Percentiles rank a stretch among this genome's conserved stretches.
Evolutionary conservation across 176 grass and related monocot species (phyloP).

Genomic region (Phragmites australis): DNA sequence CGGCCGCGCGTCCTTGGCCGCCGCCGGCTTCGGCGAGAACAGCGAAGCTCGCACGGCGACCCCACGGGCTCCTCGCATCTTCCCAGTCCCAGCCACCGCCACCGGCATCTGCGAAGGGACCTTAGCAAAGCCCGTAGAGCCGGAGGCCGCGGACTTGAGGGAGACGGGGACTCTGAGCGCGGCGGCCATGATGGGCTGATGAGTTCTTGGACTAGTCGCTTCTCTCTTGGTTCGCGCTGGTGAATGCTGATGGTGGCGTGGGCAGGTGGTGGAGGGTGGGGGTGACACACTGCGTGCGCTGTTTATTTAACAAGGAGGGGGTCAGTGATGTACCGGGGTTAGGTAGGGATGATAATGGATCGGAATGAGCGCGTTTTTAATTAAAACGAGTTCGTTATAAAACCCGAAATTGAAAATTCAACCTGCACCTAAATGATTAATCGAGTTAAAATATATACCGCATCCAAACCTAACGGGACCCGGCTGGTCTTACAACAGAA

Average conservation of each 20-base stretch:
- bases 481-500: no score
- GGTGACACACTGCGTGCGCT: not conserved
- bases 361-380: no score
- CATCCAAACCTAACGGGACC: no score
- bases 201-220: not conserved
- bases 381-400: no score
- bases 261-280: not conserved
- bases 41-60: conserved; percentile 47
- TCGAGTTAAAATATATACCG: no score
- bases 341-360: no score
- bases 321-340: no score
- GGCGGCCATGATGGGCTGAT: conserved; percentile 9
- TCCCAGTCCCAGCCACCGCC: not conserved
- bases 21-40: conserved; percentile 56
- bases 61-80: not conserved
- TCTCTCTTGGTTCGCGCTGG: not conserved
- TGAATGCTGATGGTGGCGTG: not conserved
- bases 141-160: not conserved
- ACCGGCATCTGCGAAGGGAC: no score
- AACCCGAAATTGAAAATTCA: no score
- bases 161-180: not conserved
- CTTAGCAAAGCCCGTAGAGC: not conserved
- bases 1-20: conserved; percentile 39
- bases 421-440: no score
- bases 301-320: conserved; percentile 9